phyloP scores from a whole-genome alignment of 176 grass and related monocot species.

The Eragrostis nindensis region DNA sequence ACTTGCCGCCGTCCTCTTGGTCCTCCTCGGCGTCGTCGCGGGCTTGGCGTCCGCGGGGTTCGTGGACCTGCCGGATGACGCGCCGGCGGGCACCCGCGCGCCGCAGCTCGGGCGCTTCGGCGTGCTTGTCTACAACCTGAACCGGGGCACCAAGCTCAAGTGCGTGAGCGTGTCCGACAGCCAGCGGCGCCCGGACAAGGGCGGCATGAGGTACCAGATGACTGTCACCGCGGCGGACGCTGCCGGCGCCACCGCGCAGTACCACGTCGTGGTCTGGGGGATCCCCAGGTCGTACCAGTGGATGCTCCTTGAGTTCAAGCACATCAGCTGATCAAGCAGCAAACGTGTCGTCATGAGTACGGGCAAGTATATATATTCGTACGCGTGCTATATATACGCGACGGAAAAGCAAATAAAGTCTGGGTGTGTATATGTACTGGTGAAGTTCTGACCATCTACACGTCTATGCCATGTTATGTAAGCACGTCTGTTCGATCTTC shows the following conservation, averaged over 20 bases:
- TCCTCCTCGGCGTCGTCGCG: background rate
- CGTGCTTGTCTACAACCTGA: conserved; percentile 53
- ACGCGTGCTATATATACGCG: too few species aligned
- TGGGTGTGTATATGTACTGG: too few species aligned
- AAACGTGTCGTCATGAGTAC: too few species aligned
- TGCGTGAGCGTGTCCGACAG: conserved; percentile 27
- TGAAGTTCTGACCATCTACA: too few species aligned
- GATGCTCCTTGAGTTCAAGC: conserved; percentile 47
- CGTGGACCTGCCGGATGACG: background rate
- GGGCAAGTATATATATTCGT: too few species aligned
- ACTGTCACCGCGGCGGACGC: conserved; percentile 24
- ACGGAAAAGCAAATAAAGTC: too few species aligned
- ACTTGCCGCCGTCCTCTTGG: background rate
- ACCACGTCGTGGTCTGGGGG: conserved; percentile 42
- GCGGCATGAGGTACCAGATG: conserved; percentile 46
- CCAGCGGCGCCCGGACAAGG: background rate
- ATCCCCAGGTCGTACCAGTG: conserved; percentile 29
- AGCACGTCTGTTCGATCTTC: too few species aligned
- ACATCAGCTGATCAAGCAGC: conserved; percentile 6
- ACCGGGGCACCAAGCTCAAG: conserved; percentile 19
- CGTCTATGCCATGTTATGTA: too few species aligned
- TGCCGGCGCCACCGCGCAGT: background rate
- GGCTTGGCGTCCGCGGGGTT: background rate
- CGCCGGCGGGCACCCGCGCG: conserved; percentile 19
- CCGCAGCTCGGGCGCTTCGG: conserved; percentile 40